Evolutionary conservation across 805 yeast genomes (phyloP), one percentile per base, ranked within the genome.

Genomic region (Blastobotrys parvus): DNA sequence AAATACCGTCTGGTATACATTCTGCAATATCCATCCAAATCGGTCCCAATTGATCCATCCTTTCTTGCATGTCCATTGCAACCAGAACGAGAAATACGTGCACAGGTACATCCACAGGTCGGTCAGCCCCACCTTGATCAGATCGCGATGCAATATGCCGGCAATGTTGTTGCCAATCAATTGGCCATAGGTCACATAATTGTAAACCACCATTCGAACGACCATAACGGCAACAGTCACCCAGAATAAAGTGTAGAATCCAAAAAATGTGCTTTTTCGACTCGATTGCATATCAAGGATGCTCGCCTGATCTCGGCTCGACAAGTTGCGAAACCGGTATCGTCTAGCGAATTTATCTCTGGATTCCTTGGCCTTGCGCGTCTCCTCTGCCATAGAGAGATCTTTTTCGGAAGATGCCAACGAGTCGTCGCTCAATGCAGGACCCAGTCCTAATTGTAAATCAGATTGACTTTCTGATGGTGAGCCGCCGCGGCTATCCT

Each of bases 71-170:
- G 69, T 61, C 45, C 61, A 49, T 54, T 90, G 97, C 38, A 87
- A 54, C 3, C 68, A 54, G 36, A 73, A 78, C 1, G 80, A 71
- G 23, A 79, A 60, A 56, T 82, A 92, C 38, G 77, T 74, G 32
- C 77, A 57, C 15, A 80, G 46, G 57, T 89, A 92, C 89, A 92
- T 81, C 39, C 61, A 55, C 17, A 81, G 61, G 60, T 92, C 98
- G 1, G 85, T 77, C 7, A 81, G 47, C 0, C 79, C 97, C 19
- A 92, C 80, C 48, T 74, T 72, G 39, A 75, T 48, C 10, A 90
- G 44, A 51, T 86, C 89, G 16, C 72, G 69, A 16, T 69, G 56
- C 65, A 94, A 69, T 16, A 80, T 70, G 17, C 61, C 55, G 32
- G 82, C 58, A 16, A 92, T 72, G 29, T 77, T 75, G 22, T 78